Conservation (phyloP, 352 stramenopile genomes). For the Phytophthora megakarya region DNA sequence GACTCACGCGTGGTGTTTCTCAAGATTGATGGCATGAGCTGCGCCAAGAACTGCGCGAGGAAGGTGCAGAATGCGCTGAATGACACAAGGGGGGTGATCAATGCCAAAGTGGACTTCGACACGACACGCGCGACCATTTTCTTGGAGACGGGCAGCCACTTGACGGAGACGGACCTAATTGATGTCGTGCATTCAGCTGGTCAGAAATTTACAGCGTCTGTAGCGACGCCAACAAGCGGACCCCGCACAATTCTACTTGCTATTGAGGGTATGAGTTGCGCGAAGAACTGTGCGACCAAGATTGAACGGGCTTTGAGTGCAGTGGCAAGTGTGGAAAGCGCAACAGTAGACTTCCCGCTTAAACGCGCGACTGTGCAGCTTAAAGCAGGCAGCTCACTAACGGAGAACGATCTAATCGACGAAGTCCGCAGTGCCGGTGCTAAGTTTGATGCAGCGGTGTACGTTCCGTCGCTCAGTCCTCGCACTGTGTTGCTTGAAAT, state of each 20-base stretch:
- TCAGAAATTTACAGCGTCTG: constrained; percentile 66
- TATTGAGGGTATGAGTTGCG: constrained; percentile 81
- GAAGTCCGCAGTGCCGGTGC: constrained; percentile 49
- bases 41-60: constrained; percentile 68
- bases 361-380: constrained; percentile 72
- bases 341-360: constrained; percentile 66
- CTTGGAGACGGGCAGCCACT: constrained; percentile 66
- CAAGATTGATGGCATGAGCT: constrained; percentile 80
- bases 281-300: constrained; percentile 81
- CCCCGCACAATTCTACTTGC: constrained; percentile 60
- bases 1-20: constrained; percentile 80
- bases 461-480: constrained; percentile 32
- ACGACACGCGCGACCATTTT: constrained; percentile 80
- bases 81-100: constrained; percentile 66
- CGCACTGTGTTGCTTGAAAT: constrained; percentile 59
- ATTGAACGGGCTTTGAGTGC: constrained; percentile 62
- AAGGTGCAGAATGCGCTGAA: constrained; percentile 81
- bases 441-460: constrained; percentile 74
- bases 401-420: constrained; percentile 62
- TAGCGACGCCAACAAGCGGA: constrained; percentile 44
- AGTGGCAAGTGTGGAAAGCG: constrained; percentile 55
- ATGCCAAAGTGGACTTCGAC: constrained; percentile 77
- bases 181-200: constrained; percentile 57
- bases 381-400: constrained; percentile 48
- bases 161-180: constrained; percentile 71